Evolutionary conservation across 2,329 filamentous ascomycete species (phyloP), one percentile per base, ranked within the genome.

Genomic region (Talaromyces sp.): DNA sequence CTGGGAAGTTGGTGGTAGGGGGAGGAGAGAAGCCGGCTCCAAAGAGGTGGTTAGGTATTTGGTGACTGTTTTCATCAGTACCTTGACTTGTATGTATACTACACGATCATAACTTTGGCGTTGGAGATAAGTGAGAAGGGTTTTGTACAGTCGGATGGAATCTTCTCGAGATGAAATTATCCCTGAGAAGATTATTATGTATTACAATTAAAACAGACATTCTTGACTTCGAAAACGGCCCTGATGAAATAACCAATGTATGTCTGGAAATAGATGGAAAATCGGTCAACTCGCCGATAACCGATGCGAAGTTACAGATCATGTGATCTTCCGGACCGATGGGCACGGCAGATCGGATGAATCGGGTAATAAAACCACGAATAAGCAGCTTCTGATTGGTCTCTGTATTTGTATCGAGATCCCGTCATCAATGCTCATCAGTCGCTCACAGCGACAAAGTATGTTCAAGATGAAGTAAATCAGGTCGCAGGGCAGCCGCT

Each of bases 1-100:
- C 72, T 64, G 75, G 72, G 71, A 35, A 58, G 72, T 74, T 60
- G 75, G 78, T 70, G 3, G 56, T 75, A 70, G 68, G 73, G 76
- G 64, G 73, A 74, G 68, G 80, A 79, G 74, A 86, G 43, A 62
- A 82, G 79, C 78, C 66, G 69, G 83, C 84, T 65, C 81, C 87
- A 64, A 93, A 93, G 86, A 93, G 91, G 82, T 93, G 90, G 87
- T 81, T 95, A 71, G 92, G 92, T 14, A 89, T 96, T 73, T 96
- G 92, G 84, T 93, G 49, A 62, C 13, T 56, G 31, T 14, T 2
- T 14, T 56, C 49, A 33, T 52, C 27, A 22, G 16, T 33, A 39
- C 8, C 6, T 56, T 37, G 52, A 24, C 31, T 39, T 56, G 52
- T 24, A 56, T 56, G 52, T 24, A 56, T 56, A 37, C 52, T 56